Evolutionary conservation across 129 eudicot genomes (phyloP), one percentile per base, ranked within the genome.

Genomic region (Artemisia argyi): DNA sequence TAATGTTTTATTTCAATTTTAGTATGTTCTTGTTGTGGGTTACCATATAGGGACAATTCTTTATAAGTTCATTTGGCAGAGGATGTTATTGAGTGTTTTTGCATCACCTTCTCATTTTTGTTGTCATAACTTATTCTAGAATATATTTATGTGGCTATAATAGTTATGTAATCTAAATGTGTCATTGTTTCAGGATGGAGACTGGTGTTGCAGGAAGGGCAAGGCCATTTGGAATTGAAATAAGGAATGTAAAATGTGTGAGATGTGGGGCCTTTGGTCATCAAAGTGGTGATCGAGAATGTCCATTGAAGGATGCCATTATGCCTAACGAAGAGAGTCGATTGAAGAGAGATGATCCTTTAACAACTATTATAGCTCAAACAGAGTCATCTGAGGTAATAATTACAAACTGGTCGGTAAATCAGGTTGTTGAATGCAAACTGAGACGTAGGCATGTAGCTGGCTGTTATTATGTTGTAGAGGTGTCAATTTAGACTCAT

Each of bases 321-420:
- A 95, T 88, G 99, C 99, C 99, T 62, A 90, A 86, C 68, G 99
- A 95, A 76, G 97, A 95, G 79, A 90, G 84, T 76, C 87, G 98
- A n/a, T 71, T 88, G 82, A 95, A 88, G 84, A 84, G 97, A 72
- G 96, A 95, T 72, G 99, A 95, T 63, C 97, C 99, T 30, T 80
- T 95, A 69, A 95, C 99, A n/a, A 83, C 97, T 75, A 95, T 95
- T 71, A 79, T 73, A 74, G 99, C 97, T 66, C 97, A 91, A 65
- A 86, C 92, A 57, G 96, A 94, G 53, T 35, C 85, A 49, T 54
- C 76, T 72, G 99, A 95, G 99, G 99, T 94, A 56, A 39, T 39
- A 39, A 82, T 64, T 42, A 69, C 30, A 62, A 57, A 62, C 28
- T 57, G 18, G 13, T 54, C 49, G 54, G 30, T 48, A 59, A 68